Evolutionary conservation across 2,329 filamentous ascomycete species (phyloP).

Genomic region (Endothia cerciana): DNA sequence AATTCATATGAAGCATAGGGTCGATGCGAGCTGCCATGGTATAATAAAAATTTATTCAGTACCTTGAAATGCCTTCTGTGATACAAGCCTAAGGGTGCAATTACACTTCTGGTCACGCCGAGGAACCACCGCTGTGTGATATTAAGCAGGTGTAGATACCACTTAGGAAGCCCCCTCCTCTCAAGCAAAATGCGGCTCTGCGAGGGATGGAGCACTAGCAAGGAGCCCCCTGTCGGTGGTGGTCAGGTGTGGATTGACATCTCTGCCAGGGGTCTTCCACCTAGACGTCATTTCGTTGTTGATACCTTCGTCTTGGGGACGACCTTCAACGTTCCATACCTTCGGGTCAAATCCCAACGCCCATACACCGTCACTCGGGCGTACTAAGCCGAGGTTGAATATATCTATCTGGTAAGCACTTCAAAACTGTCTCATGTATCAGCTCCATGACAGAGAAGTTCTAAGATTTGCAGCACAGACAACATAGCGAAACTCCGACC

Average conservation of each 20-base stretch:
- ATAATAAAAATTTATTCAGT: neutral
- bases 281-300: slow-evolving; percentile 8
- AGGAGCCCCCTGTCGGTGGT: slow-evolving; percentile 5
- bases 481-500: neutral
- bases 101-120: too few relatives aligned
- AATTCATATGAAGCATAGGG: neutral
- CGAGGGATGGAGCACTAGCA: neutral
- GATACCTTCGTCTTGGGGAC: neutral
- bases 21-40: neutral
- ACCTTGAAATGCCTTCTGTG: neutral
- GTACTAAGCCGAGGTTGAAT: neutral
- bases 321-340: neutral
- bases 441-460: neutral
- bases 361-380: neutral
- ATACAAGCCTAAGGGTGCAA: neutral
- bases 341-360: neutral
- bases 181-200: slow-evolving; percentile 1
- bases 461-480: neutral
- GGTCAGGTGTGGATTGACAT: neutral
- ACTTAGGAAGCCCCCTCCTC: neutral
- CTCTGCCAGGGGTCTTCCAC: neutral
- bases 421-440: neutral
- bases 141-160: neutral
- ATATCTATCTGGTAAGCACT: neutral
- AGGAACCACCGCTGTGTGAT: neutral